Evolutionary conservation across 2,329 filamentous ascomycete species (phyloP).

Genomic region (Scytalidium lignicola): DNA sequence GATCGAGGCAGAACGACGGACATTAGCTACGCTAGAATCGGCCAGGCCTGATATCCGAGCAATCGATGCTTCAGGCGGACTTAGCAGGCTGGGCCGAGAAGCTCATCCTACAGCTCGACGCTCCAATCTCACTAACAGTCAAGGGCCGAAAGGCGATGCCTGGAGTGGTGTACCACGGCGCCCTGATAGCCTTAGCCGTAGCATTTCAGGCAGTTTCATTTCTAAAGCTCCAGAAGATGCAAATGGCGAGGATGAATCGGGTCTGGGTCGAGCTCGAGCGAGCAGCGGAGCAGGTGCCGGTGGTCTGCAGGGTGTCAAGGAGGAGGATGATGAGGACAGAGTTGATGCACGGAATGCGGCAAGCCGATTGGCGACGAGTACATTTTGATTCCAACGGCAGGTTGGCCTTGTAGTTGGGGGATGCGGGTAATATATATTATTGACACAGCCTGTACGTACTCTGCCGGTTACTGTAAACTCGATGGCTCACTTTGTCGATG

Average conservation of each 20-base stretch:
- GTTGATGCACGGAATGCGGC: slow-evolving; percentile 95
- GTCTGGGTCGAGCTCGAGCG: slow-evolving; percentile 26
- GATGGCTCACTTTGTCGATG: neutral
- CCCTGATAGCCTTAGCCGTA: slow-evolving; percentile 69
- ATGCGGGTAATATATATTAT: neutral
- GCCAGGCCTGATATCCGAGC: slow-evolving; percentile 88
- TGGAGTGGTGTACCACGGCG: slow-evolving; percentile 90
- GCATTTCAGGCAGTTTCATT: slow-evolving; percentile 69
- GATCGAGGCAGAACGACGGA: slow-evolving; percentile 91
- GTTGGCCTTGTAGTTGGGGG: neutral
- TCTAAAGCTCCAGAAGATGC: slow-evolving; percentile 55
- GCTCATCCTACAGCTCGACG: slow-evolving; percentile 70
- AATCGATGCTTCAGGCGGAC: slow-evolving; percentile 85
- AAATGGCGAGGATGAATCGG: slow-evolving; percentile 46
- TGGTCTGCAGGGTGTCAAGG: slow-evolving; percentile 55
- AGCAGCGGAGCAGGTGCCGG: slow-evolving; percentile 25
- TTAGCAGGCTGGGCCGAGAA: slow-evolving; percentile 86
- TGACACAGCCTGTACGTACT: neutral
- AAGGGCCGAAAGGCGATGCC: slow-evolving; percentile 95
- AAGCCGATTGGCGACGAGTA: slow-evolving; percentile 87
- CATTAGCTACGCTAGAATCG: slow-evolving; percentile 85
- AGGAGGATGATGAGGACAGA: slow-evolving; percentile 88
- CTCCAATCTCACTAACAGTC: slow-evolving; percentile 74
- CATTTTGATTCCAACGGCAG: slow-evolving; percentile 56
- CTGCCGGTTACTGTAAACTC: neutral